phyloP scores from a whole-genome alignment of 2,329 filamentous ascomycete genomes.

The Trichoderma asperellum region DNA sequence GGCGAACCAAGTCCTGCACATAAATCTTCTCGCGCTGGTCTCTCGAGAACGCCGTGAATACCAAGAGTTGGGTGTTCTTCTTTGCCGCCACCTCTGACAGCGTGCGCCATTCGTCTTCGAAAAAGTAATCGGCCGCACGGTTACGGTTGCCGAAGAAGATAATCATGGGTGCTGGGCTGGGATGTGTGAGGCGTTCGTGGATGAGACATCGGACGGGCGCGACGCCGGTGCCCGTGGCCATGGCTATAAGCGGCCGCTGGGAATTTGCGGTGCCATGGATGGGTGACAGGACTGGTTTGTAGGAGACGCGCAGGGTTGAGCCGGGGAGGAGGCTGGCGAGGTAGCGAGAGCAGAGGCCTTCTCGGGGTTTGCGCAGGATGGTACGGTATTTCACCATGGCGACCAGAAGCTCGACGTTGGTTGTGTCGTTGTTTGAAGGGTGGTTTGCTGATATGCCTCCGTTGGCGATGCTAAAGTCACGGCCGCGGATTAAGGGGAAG shows the following conservation, averaged over 20 bases:
- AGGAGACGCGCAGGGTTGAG: constrained; percentile 64
- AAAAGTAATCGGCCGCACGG: constrained; percentile 76
- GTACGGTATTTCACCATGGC: constrained; percentile 93
- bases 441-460: constrained; percentile 55
- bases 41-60: constrained; percentile 55
- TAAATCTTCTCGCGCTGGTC: constrained; percentile 56
- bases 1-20: constrained; percentile 58
- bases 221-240: constrained; percentile 85
- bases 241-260: constrained; percentile 67
- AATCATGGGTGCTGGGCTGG: constrained; percentile 48
- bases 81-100: constrained; percentile 28
- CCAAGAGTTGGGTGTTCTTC: constrained; percentile 35
- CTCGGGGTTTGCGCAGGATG: constrained; percentile 78
- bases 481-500: constrained; percentile 81
- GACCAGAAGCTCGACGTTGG: constrained; percentile 71
- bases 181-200: constrained; percentile 64
- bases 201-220: constrained; percentile 82
- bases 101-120: constrained; percentile 71
- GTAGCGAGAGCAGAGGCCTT: constrained; percentile 90
- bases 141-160: constrained; percentile 89
- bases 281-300: constrained; percentile 52
- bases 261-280: constrained; percentile 45
- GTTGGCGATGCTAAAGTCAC: constrained; percentile 91
- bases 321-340: constrained; percentile 65
- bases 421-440: constrained; percentile 37